Conservation (phyloP, 305 asterid species). For the Nicotiana rustica region DNA sequence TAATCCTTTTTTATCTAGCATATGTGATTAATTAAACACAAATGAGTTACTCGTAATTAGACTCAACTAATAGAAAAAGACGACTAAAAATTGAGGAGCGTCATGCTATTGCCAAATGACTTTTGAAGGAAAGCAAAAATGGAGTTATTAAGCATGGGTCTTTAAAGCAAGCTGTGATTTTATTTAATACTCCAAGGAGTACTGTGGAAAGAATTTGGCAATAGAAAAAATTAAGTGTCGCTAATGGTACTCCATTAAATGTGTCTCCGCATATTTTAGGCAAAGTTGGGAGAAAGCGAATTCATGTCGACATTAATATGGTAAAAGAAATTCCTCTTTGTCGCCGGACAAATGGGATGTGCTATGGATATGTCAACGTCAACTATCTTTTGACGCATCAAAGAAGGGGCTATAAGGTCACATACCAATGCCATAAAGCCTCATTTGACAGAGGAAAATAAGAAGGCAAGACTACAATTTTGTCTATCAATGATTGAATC, state of each 20-base stretch:
- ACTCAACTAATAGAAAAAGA: neutral
- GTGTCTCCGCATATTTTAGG: too few relatives aligned
- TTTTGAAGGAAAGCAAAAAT: too few relatives aligned
- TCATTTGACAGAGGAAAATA: neutral
- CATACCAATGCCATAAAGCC: slow-evolving; percentile 26
- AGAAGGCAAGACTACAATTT: neutral
- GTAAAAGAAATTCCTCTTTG: too few relatives aligned
- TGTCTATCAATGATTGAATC: too few relatives aligned
- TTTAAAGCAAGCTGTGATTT: too few relatives aligned
- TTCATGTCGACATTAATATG: too few relatives aligned
- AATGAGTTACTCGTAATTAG: neutral
- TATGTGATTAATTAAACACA: neutral
- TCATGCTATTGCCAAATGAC: too few relatives aligned
- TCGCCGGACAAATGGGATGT: neutral
- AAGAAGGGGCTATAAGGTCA: neutral
- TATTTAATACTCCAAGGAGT: neutral
- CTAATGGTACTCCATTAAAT: neutral
- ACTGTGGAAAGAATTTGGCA: neutral
- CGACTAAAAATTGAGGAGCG: too few relatives aligned
- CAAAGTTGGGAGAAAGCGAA: too few relatives aligned
- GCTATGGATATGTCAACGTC: neutral
- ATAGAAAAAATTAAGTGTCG: neutral
- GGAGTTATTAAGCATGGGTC: too few relatives aligned
- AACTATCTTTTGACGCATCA: neutral
- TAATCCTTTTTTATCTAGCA: neutral